Percentiles rank a stretch among this genome's conserved stretches.
Conservation (phyloP, 306 rosid genomes). For the Carpinus fangiana region DNA sequence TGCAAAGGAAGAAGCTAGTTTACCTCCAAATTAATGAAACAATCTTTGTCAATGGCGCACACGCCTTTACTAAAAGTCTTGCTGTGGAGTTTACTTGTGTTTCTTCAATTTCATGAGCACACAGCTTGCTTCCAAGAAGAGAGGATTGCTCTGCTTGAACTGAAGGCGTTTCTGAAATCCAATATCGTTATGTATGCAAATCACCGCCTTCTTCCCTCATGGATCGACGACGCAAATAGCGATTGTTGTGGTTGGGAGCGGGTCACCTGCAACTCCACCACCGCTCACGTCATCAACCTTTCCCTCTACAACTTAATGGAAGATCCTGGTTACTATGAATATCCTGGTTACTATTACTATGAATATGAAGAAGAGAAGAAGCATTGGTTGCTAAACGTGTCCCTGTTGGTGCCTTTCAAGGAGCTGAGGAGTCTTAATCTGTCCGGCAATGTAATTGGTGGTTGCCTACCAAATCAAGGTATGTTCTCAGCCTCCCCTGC, state of each 20-base stretch:
- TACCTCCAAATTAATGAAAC: too few relatives aligned
- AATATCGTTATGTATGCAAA: not conserved
- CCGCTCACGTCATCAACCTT: not conserved
- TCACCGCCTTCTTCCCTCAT: not conserved
- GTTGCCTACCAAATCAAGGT: not conserved
- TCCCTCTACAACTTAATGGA: not conserved
- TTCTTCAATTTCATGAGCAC: too few relatives aligned
- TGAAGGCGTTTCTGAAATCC: not conserved
- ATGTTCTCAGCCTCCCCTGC: not conserved
- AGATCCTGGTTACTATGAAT: not conserved
- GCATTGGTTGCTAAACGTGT: not conserved
- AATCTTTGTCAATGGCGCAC: too few relatives aligned
- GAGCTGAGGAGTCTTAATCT: not conserved
- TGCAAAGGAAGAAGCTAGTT: too few relatives aligned
- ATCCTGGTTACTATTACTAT: too few relatives aligned
- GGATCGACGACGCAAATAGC: not conserved
- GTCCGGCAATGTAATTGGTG: not conserved
- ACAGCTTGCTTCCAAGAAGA: not conserved
- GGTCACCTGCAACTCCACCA: not conserved
- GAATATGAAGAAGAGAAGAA: not conserved
- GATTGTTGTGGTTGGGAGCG: slow-evolving; percentile 1
- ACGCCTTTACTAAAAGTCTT: too few relatives aligned
- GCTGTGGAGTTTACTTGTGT: too few relatives aligned
- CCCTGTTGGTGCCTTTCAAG: not conserved
- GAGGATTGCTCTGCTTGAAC: not conserved